phyloP scores from a whole-genome alignment of 768 basidiomycete genomes.

The Gymnopilus junonius region DNA sequence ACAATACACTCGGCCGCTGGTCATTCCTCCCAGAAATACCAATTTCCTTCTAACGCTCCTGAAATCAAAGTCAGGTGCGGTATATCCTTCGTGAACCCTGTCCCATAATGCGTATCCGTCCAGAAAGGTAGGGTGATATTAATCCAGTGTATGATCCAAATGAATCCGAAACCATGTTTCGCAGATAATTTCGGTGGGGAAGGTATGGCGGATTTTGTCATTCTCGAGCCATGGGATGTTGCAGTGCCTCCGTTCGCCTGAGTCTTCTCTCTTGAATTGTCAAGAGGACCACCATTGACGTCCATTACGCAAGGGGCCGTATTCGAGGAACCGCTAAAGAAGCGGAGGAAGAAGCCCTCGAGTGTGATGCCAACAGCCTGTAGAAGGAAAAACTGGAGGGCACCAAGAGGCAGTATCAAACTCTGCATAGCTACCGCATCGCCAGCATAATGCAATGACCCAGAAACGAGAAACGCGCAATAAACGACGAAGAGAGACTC shows the following conservation, averaged over 20 bases:
- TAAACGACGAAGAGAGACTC: slow-evolving; percentile 36
- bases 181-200: too few species aligned
- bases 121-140: slow-evolving; percentile 23
- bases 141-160: slow-evolving; percentile 35
- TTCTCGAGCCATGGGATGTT: too few species aligned
- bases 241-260: too few species aligned
- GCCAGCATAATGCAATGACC: slow-evolving; percentile 35
- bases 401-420: slow-evolving; percentile 6
- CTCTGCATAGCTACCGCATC: slow-evolving; percentile 29
- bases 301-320: not conserved
- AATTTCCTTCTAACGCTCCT: too few species aligned
- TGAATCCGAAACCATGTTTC: slow-evolving; percentile 20
- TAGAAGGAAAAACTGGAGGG: slow-evolving; percentile 24
- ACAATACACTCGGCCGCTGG: too few species aligned
- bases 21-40: too few species aligned
- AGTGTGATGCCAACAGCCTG: slow-evolving; percentile 38
- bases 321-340: slow-evolving; percentile 17
- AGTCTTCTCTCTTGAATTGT: too few species aligned
- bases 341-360: slow-evolving; percentile 33
- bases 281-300: too few species aligned
- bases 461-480: slow-evolving; percentile 39
- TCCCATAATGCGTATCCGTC: slow-evolving; percentile 14
- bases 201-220: too few species aligned
- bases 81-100: not conserved
- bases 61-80: not conserved